Evolutionary conservation across 148 eudicot species (phyloP).

Genomic region (Nepenthes gracilis): DNA sequence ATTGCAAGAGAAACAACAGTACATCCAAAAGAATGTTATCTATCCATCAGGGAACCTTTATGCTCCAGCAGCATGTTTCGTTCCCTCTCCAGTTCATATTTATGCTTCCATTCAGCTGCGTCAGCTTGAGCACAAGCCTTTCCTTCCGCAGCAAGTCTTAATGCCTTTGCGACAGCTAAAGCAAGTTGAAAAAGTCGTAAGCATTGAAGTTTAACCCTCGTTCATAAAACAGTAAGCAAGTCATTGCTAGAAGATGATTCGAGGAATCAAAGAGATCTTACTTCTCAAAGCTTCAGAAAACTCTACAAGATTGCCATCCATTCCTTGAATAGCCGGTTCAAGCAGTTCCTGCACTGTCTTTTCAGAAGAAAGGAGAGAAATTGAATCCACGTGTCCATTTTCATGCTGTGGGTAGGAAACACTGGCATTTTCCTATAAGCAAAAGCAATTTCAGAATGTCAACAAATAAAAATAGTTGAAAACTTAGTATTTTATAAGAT

Average conservation of each 20-base stretch:
- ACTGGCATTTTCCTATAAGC: conserved; percentile 32
- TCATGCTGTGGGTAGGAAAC: conserved; percentile 21
- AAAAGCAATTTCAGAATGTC: too few relatives aligned
- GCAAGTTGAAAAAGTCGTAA: conserved; percentile 10
- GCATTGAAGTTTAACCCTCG: conserved; percentile 4
- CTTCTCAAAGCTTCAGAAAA: conserved; percentile 87
- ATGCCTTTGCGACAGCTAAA: conserved; percentile 86
- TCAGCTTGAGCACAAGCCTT: conserved; percentile 97
- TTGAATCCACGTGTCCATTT: conserved; percentile 33
- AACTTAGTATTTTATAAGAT: too few relatives aligned
- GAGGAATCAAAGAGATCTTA: conserved; percentile 19
- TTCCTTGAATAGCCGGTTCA: conserved; percentile 44
- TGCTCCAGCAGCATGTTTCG: conserved; percentile 57
- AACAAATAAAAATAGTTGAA: too few relatives aligned
- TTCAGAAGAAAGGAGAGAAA: conserved; percentile 35
- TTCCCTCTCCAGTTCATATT: conserved; percentile 78
- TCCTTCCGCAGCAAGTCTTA: conserved; percentile 78
- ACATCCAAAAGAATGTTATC: background rate
- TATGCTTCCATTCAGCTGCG: conserved; percentile 97
- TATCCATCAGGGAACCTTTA: conserved; percentile 34
- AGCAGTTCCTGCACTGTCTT: conserved; percentile 46
- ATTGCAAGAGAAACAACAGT: background rate
- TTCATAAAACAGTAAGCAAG: background rate
- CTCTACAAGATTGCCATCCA: conserved; percentile 53
- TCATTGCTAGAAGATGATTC: background rate